phyloP scores from a whole-genome alignment of 805 yeast species.

The Teunomyces gatunensis region DNA sequence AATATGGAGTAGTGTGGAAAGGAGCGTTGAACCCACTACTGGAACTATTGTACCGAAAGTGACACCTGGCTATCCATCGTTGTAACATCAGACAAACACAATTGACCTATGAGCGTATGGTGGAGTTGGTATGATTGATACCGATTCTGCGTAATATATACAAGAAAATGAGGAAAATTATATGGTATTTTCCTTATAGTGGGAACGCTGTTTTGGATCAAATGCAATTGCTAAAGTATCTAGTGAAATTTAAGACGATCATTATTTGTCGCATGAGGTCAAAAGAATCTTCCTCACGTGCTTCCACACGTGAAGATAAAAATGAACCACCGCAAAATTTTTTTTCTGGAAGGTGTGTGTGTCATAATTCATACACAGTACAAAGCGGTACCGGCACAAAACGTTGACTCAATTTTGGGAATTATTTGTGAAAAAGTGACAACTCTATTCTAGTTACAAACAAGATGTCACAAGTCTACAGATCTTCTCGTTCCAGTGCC shows the following conservation, averaged over 20 bases:
- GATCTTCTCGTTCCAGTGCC: conserved; percentile 71
- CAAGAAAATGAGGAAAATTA: background rate
- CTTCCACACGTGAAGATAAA: background rate
- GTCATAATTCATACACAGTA: background rate
- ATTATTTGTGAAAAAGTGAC: background rate
- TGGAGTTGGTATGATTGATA: background rate
- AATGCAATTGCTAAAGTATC: background rate
- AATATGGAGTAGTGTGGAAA: conserved; percentile 16
- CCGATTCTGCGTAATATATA: background rate
- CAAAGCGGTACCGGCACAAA: background rate
- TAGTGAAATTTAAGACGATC: background rate
- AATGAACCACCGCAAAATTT: background rate
- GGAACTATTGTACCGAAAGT: conserved; percentile 9
- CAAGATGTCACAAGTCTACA: conserved; percentile 54
- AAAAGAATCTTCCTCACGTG: background rate
- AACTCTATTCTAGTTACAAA: background rate
- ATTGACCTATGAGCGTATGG: background rate
- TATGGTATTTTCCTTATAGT: background rate
- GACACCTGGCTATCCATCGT: conserved; percentile 7
- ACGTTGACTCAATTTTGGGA: conserved; percentile 1
- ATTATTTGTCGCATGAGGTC: background rate
- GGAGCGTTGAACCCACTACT: conserved; percentile 5
- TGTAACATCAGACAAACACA: conserved; percentile 6
- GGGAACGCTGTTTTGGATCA: background rate
- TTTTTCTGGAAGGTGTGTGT: background rate